A percentile compares a stretch with the other conserved stretches of the same genome.
phyloP scores from a whole-genome alignment of 2,329 filamentous ascomycete species.

The Alternaria solani region DNA sequence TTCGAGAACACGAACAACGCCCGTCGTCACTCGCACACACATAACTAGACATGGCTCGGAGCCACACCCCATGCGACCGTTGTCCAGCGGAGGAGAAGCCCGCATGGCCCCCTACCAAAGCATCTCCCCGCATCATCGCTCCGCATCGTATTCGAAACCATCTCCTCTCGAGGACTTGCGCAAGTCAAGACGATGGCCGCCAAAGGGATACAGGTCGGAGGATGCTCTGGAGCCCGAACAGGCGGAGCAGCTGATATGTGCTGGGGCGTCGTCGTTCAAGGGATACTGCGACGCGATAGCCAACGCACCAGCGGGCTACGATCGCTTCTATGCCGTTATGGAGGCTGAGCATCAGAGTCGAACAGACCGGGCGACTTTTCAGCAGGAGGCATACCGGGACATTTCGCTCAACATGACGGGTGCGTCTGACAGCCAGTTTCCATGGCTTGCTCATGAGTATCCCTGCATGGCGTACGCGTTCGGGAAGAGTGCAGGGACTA shows the following conservation, averaged over 20 bases:
- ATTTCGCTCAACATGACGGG: conserved; percentile 51
- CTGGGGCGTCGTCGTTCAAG: conserved; percentile 52
- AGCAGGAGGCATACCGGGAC: conserved; percentile 47
- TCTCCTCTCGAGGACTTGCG: conserved; percentile 50
- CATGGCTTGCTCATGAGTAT: conserved; percentile 78
- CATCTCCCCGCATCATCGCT: conserved; percentile 35
- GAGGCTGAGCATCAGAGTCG: conserved; percentile 48
- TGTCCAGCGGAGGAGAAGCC: conserved; percentile 44
- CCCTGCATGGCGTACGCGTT: conserved; percentile 75
- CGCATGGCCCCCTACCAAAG: conserved; percentile 37
- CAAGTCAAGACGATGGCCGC: conserved; percentile 50
- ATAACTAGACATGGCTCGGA: conserved; percentile 49
- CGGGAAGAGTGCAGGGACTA: conserved; percentile 72
- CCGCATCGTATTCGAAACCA: conserved; percentile 49
- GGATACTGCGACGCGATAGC: conserved; percentile 50
- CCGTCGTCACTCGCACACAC: conserved; percentile 45
- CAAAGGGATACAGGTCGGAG: conserved; percentile 47
- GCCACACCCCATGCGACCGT: conserved; percentile 40
- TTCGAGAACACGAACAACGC: conserved; percentile 44
- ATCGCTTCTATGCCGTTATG: conserved; percentile 53
- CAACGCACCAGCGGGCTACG: conserved; percentile 48
- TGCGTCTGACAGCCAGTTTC: conserved; percentile 51
- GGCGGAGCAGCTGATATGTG: conserved; percentile 51
- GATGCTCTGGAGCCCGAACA: conserved; percentile 41
- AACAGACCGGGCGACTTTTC: conserved; percentile 50